These are phyloP conservation scores for Herpetomonas samuelpessoai DNA, from an alignment of 208 protist species.

Conservation along the genomic window DNA sequence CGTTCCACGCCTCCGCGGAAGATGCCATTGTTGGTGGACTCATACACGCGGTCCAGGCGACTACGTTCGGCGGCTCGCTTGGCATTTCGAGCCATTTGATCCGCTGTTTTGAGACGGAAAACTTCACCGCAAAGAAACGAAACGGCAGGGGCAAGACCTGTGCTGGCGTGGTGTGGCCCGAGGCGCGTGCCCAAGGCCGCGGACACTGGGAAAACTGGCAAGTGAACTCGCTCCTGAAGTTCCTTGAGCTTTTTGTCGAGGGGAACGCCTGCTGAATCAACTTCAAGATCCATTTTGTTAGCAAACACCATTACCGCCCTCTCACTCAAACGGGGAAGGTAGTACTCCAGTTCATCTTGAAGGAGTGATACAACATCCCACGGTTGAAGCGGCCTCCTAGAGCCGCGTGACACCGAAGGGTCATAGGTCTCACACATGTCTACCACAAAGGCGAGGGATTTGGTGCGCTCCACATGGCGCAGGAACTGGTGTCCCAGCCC, in stretches of 20 bases:
- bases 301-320: conserved; percentile 82
- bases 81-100: conserved; percentile 27
- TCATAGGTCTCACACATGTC: conserved; percentile 82
- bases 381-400: conserved; percentile 38
- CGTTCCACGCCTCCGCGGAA: conserved; percentile 14
- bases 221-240: conserved; percentile 43
- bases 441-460: conserved; percentile 85
- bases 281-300: conserved; percentile 90
- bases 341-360: conserved; percentile 85
- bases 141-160: conserved; percentile 54
- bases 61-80: conserved; percentile 28
- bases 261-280: conserved; percentile 39
- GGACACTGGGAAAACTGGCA: conserved; percentile 91
- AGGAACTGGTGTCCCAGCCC: conserved; percentile 91
- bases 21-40: conserved; percentile 69
- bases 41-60: conserved; percentile 62
- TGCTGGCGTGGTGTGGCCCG: conserved; percentile 41
- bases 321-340: conserved; percentile 62
- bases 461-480: conserved; percentile 89
- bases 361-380: conserved; percentile 84
- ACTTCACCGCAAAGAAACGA: conserved; percentile 70
- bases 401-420: conserved; percentile 15
- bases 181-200: conserved; percentile 69
- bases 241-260: conserved; percentile 61
- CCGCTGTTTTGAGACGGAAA: conserved; percentile 48